Percentiles rank a stretch among this genome's conserved stretches.
phyloP scores from a whole-genome alignment of 805 yeast species.

The Scheffersomyces amazonensis region DNA sequence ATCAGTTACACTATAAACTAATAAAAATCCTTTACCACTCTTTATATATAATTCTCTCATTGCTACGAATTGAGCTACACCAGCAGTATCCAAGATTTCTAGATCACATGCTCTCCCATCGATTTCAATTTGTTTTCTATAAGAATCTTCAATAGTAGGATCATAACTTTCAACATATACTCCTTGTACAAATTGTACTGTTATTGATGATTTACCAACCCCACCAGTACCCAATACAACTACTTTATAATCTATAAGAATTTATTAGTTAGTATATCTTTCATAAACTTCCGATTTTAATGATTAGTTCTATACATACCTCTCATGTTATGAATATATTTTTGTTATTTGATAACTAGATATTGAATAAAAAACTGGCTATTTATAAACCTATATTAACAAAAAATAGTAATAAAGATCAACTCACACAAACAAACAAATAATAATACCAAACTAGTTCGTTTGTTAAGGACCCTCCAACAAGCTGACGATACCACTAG shows the following conservation, averaged over 20 bases:
- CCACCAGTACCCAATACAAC: constrained; percentile 97
- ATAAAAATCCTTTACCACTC: constrained; percentile 73
- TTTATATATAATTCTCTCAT: constrained; percentile 89
- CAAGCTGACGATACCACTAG: no score
- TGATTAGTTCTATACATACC: no score
- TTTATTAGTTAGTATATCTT: constrained; percentile 6
- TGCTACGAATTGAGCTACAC: constrained; percentile 87
- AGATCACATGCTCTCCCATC: constrained; percentile 85
- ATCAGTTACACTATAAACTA: constrained; percentile 60
- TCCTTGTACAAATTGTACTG: constrained; percentile 90
- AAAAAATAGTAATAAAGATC: no score
- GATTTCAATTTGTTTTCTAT: constrained; percentile 81
- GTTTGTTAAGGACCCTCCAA: no score
- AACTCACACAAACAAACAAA: no score
- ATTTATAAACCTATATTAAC: no score
- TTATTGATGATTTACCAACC: constrained; percentile 91
- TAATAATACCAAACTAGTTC: no score
- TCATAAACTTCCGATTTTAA: no score
- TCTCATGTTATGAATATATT: constrained; percentile 9
- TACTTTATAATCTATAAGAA: constrained; percentile 66
- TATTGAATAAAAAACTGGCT: no score
- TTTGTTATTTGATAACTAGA: no score
- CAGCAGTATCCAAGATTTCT: constrained; percentile 66
- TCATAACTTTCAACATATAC: constrained; percentile 89
- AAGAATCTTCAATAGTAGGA: constrained; percentile 96